Evolutionary conservation across 257 asterid genomes (phyloP).

Genomic region (Solanum sejunctum): DNA sequence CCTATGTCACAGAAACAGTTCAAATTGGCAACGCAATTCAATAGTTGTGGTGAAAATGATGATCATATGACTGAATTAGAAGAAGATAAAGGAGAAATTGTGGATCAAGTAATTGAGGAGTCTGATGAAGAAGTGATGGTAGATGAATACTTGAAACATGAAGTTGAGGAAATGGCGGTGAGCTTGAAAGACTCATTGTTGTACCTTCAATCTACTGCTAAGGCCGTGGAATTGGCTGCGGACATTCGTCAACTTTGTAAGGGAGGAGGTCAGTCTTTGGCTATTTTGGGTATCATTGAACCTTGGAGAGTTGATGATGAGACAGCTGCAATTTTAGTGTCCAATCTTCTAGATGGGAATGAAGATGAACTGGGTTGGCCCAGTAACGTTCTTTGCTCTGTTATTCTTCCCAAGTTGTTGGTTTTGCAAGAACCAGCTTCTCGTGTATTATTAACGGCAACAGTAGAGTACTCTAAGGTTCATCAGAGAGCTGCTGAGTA

Average conservation of each 20-base stretch:
- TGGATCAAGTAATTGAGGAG: conserved; percentile 30
- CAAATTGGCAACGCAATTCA: conserved; percentile 7
- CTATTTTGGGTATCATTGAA: conserved; percentile 34
- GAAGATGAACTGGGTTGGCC: conserved; percentile 47
- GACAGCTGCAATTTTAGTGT: conserved; percentile 39
- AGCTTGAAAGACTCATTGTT: conserved; percentile 20
- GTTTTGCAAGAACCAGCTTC: conserved; percentile 38
- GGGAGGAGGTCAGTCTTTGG: conserved; percentile 16
- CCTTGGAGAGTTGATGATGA: conserved; percentile 75
- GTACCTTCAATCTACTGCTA: conserved; percentile 21
- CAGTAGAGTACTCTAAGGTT: conserved; percentile 48
- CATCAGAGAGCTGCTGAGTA: conserved; percentile 57
- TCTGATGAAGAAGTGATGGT: conserved; percentile 6
- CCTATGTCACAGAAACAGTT: conserved; percentile 33
- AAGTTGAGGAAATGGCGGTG: conserved; percentile 24
- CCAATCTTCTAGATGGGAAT: conserved; percentile 22
- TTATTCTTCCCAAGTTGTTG: conserved; percentile 59
- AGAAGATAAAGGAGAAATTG: conserved; percentile 10
- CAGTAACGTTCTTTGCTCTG: conserved; percentile 45
- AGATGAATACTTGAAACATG: conserved; percentile 17
- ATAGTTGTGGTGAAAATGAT: conserved; percentile 18
- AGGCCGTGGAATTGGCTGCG: conserved; percentile 29
- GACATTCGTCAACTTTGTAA: conserved; percentile 38
- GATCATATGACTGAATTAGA: conserved; percentile 8
- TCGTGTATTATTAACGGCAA: conserved; percentile 33